A percentile compares a stretch with the other conserved stretches of the same genome.
Evolutionary conservation across 2,329 filamentous ascomycete species (phyloP).

Genomic region (Eutypa lata): DNA sequence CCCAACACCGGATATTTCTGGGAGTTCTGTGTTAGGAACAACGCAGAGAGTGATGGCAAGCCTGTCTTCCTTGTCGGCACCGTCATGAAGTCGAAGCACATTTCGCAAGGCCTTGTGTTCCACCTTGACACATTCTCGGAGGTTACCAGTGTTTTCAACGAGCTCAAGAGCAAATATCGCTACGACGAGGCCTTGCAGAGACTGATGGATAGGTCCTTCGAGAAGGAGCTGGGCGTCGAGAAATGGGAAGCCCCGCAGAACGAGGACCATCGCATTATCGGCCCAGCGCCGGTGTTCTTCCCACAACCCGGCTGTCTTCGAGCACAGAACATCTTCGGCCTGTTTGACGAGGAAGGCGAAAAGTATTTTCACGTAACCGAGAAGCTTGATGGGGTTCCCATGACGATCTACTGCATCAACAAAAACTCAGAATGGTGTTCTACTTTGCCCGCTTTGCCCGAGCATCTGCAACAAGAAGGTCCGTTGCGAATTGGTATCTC

Average conservation of each 20-base stretch:
- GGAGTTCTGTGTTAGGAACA: slow-evolving; percentile 11
- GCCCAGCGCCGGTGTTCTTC: slow-evolving; percentile 24
- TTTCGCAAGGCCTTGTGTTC: slow-evolving; percentile 29
- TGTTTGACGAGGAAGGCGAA: slow-evolving; percentile 11
- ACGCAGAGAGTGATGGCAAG: slow-evolving; percentile 5
- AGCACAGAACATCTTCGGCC: slow-evolving; percentile 21
- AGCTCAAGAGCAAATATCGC: slow-evolving; percentile 12
- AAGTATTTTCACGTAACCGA: slow-evolving; percentile 27
- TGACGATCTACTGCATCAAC: slow-evolving; percentile 26
- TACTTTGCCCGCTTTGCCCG: slow-evolving; percentile 11
- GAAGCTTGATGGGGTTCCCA: slow-evolving; percentile 30
- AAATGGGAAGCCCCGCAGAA: slow-evolving; percentile 22
- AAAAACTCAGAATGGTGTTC: slow-evolving; percentile 16
- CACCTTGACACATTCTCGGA: slow-evolving; percentile 16
- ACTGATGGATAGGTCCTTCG: slow-evolving; percentile 20
- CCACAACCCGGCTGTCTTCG: slow-evolving; percentile 21
- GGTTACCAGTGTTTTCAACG: slow-evolving; percentile 10
- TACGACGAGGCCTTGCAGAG: slow-evolving; percentile 6
- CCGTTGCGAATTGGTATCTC: slow-evolving; percentile 19
- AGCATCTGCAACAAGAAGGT: slow-evolving; percentile 3
- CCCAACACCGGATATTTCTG: slow-evolving; percentile 17
- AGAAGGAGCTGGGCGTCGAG: slow-evolving; percentile 22
- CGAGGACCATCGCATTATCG: slow-evolving; percentile 4
- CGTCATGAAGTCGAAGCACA: slow-evolving; percentile 5
- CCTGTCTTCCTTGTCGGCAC: slow-evolving; percentile 23